Evolutionary conservation across 2,329 filamentous ascomycete species (phyloP), one percentile per base, ranked within the genome.

Genomic region (Fusarium sp.): DNA sequence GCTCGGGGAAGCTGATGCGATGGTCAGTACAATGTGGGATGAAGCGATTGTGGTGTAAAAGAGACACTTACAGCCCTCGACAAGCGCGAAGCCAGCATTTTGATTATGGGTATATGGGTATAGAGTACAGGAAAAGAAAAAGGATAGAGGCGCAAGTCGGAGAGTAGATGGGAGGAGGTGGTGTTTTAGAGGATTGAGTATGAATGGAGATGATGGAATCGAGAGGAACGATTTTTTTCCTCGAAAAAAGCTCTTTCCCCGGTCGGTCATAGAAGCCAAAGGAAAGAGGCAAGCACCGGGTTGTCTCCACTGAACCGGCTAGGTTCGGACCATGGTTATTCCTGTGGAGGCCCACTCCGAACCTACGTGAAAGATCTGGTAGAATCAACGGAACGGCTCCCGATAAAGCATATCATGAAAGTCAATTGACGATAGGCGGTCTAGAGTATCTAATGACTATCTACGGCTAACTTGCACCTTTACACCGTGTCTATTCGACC

Each of bases 31-130:
- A 10, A 44, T 63, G 42, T 42, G 59, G 58, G 33, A 59, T 42
- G 41, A 59, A 49, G 48, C 49, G 49, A 52, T 60, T 41, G 41
- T 59, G 45, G 45, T 52, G n/a, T 59, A 62, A 59, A 23, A 37
- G 38, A 19, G 46, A 73, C 49, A 90, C 92, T 86, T 90, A 94
- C 92, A 89, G 91, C 91, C 88, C 91, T 89, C 79, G 89, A 88
- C 79, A 94, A 85, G 83, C 90, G 90, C 79, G 91, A 89, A 81
- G 91, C 87, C 85, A 94, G 83, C 92, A 94, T 93, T 82, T 84
- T 91, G 85, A 78, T 77, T 78, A 78, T 76, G 74, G 78, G 73
- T 75, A 76, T 68, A 72, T 76, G 73, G 78, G 78, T 80, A 82
- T 80, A 79, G 72, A 77, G 73, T 75, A 78, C 76, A 78, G 76